Evolutionary conservation across 257 asterid genomes (phyloP).

Genomic region (Perilla frutescens): DNA sequence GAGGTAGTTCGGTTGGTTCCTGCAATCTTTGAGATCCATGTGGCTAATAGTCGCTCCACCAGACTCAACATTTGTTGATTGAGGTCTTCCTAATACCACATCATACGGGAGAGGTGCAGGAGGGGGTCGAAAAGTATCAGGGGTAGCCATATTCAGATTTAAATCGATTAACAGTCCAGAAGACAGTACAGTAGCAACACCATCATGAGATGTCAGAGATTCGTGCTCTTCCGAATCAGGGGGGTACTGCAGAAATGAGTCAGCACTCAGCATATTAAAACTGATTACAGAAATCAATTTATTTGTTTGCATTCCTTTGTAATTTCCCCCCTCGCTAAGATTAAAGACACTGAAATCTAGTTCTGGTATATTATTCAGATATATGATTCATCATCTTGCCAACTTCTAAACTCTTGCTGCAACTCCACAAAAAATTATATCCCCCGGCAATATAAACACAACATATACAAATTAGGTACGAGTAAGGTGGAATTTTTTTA

Average conservation of each 20-base stretch:
- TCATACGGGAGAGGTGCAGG: slow-evolving; percentile 78
- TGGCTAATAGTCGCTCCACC: slow-evolving; percentile 30
- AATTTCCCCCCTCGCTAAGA: not conserved
- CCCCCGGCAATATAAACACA: not conserved
- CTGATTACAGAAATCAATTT: not conserved
- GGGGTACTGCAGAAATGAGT: slow-evolving; percentile 56
- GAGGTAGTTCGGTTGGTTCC: slow-evolving; percentile 38
- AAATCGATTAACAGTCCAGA: slow-evolving; percentile 58
- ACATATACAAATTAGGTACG: not conserved
- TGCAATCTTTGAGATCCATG: slow-evolving; percentile 48
- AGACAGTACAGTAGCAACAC: slow-evolving; percentile 51
- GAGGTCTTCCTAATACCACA: slow-evolving; percentile 54
- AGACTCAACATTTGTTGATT: slow-evolving; percentile 36
- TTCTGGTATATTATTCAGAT: not conserved
- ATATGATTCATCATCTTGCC: not conserved
- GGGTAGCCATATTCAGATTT: slow-evolving; percentile 65
- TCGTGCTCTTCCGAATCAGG: slow-evolving; percentile 67
- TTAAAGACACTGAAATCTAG: too few species aligned
- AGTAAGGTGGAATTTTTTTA: too few species aligned
- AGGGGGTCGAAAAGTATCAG: slow-evolving; percentile 68
- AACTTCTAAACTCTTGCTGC: not conserved
- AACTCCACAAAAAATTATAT: not conserved
- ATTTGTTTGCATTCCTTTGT: not conserved
- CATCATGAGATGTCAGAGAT: slow-evolving; percentile 66
- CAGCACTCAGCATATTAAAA: not conserved